A percentile compares a stretch with the other conserved stretches of the same genome.
phyloP scores from a whole-genome alignment of 441 rosid genomes.

The Mallotus repandus region DNA sequence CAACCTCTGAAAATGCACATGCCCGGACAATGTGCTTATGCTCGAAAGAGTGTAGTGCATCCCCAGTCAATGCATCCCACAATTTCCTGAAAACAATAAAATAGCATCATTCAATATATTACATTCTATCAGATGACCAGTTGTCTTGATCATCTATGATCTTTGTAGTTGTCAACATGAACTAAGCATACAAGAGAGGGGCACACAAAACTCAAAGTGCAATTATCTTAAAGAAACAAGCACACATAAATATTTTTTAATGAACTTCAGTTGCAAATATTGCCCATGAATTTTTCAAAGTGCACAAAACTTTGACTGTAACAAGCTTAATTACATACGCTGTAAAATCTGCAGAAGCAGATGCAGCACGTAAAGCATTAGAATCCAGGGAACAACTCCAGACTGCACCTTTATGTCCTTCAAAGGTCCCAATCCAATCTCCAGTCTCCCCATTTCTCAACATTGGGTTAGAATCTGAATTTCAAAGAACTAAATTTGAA shows the following conservation, averaged over 20 bases:
- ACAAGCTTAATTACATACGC: conserved; percentile 51
- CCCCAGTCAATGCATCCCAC: conserved; percentile 97
- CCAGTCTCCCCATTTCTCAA: conserved; percentile 97
- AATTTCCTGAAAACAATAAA: conserved; percentile 58
- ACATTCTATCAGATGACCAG: no score
- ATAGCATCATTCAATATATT: not conserved
- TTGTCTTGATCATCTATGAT: no score
- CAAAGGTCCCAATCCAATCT: conserved; percentile 97
- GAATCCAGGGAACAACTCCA: conserved; percentile 94
- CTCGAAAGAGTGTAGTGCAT: conserved; percentile 88
- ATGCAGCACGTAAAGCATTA: conserved; percentile 83
- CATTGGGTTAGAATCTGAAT: conserved; percentile 63
- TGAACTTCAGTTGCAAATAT: no score
- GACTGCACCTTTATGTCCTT: conserved; percentile 97
- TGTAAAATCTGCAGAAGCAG: conserved; percentile 91
- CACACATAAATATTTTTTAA: no score
- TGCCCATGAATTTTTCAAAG: no score
- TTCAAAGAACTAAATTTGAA: no score
- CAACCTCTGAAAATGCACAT: conserved; percentile 89
- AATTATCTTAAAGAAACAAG: no score
- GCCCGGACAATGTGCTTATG: conserved; percentile 98
- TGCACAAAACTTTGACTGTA: not conserved
- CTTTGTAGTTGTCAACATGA: no score
- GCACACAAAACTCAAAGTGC: no score
- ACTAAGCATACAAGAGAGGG: no score